Evolutionary conservation across 768 basidiomycete genomes (phyloP).

Genomic region (Boletus subparvulus): DNA sequence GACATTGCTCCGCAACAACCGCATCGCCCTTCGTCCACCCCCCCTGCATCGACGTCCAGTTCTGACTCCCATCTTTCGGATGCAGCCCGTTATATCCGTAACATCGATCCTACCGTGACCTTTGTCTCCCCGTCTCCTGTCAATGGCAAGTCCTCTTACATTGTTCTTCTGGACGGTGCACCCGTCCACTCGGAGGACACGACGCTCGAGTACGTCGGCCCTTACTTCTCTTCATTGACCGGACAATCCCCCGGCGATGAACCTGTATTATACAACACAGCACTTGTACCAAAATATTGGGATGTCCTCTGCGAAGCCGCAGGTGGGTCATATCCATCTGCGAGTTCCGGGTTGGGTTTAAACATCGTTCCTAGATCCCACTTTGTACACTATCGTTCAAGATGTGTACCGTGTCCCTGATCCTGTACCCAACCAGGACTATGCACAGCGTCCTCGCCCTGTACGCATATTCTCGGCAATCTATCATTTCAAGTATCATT

Average conservation of each 20-base stretch:
- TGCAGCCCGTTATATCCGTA: constrained; percentile 50
- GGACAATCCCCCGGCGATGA: constrained; percentile 28
- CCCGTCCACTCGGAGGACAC: constrained; percentile 54
- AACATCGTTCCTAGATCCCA: constrained; percentile 52
- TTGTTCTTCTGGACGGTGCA: constrained; percentile 49
- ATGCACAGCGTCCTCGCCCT: constrained; percentile 24
- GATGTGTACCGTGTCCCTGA: constrained; percentile 45
- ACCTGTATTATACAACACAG: constrained; percentile 54
- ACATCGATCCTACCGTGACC: constrained; percentile 68
- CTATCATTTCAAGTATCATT: constrained; percentile 53
- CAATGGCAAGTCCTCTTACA: constrained; percentile 54
- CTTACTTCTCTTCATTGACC: constrained; percentile 31
- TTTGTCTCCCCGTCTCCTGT: constrained; percentile 52
- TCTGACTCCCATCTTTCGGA: constrained; percentile 6
- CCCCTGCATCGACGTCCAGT: constrained; percentile 1
- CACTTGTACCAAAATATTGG: constrained; percentile 68
- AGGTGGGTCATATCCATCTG: constrained; percentile 40
- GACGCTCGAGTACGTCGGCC: constrained; percentile 32
- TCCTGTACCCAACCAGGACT: constrained; percentile 18
- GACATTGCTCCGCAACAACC: constrained; percentile 31
- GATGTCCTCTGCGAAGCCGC: constrained; percentile 50
- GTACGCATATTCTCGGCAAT: constrained; percentile 53
- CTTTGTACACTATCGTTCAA: constrained; percentile 64
- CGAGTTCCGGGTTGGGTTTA: not conserved
- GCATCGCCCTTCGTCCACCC: not conserved